Base-by-base conservation (phyloP, 1,139 yeast species). In the Pneumocystis murina region DNA sequence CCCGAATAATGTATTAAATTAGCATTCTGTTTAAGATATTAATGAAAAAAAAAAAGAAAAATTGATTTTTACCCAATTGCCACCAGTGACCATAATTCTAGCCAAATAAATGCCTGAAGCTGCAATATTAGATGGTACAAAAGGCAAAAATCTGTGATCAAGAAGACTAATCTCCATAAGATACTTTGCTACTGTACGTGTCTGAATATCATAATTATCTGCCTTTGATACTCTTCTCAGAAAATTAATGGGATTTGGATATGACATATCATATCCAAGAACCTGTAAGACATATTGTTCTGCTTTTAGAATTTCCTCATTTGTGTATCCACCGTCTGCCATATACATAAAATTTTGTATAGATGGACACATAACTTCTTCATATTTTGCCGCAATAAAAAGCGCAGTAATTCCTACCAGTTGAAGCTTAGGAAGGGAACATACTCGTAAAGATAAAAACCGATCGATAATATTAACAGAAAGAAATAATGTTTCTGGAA, bases 241-340 rank as follows among this genome's bases (percentile, higher is more conserved):
- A 72, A 90, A 91, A 75, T 90, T 90, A 90, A 91, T 86, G 66
- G 97, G 97, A 72, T 89, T 89, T 63, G 97, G 96, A 72, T 87
- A 89, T 70, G 88, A 86, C 71, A 90, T 79, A 73, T 88, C 87
- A 74, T 87, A 91, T 68, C 84, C 81, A 64, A 91, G 77, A 58
- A 85, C 84, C 69, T 87, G 86, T 66, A 91, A 76, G 64, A 91
- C 85, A 71, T 83, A 86, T 72, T 85, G 86, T 74, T 91, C 97
- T 55, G 95, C 96, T 71, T 84, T 87, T 70, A 90, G 79, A 64
- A 91, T 87, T 72, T 88, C 96, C 65, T 86, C 91, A 72, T 85
- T 94, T 12, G 88, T 80, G 69, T 86, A 87, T 30, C 90, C 87
- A 61, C 87, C 87, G 72, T 88, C 96, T 60, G 95, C 87, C 70